Conservation (phyloP, 163 green algal genomes). For the Volvox carteri region DNA sequence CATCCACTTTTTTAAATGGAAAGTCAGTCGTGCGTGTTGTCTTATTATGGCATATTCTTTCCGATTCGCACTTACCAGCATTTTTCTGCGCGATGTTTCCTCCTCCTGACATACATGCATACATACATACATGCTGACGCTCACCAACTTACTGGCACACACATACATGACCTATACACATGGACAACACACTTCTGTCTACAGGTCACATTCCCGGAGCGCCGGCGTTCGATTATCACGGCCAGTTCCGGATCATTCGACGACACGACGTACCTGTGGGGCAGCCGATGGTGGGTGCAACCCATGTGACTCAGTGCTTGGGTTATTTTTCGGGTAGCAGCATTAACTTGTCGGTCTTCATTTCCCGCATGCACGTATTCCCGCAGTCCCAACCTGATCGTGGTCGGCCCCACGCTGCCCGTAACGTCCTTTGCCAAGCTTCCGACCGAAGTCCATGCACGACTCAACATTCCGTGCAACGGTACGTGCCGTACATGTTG, state of each 20-base stretch:
- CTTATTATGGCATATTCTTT: too few species aligned
- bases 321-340: neutral
- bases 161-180: too few species aligned
- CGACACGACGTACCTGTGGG: neutral
- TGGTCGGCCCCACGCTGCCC: neutral
- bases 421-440: neutral
- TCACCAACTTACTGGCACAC: too few species aligned
- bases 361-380: neutral
- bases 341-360: too few species aligned
- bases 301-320: neutral
- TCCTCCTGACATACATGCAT: too few species aligned
- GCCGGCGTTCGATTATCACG: neutral
- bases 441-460: neutral
- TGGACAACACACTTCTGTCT: too few species aligned
- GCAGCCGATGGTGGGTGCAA: neutral
- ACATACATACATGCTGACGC: too few species aligned
- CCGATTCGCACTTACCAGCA: too few species aligned
- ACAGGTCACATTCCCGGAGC: constrained; percentile 12
- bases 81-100: too few species aligned
- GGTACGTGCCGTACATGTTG: constrained; percentile 1
- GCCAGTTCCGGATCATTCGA: neutral
- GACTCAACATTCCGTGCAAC: neutral
- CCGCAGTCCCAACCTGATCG: constrained; percentile 21
- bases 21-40: too few species aligned
- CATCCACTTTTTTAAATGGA: too few species aligned